Evolutionary conservation across 2,329 filamentous ascomycete species (phyloP), one percentile per base, ranked within the genome.

Genomic region (Ciborinia camelliae): DNA sequence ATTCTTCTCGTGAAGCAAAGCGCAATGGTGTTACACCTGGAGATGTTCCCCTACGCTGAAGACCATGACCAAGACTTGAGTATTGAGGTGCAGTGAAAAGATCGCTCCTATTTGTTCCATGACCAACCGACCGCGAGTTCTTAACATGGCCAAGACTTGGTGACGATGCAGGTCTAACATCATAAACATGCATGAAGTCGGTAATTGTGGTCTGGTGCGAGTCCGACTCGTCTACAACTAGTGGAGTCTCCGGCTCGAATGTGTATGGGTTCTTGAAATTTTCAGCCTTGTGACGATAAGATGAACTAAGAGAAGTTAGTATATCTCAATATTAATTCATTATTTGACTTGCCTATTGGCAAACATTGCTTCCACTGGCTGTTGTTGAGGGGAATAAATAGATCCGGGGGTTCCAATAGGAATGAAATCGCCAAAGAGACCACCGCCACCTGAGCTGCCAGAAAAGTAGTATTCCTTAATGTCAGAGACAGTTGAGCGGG

Each of bases 211-310:
- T 71, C 50, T 71, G 68, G 48, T 60, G 69, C 15, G 55, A 43
- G 48, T 60, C 68, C 15, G 55, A 43, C 15, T 65, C 50, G 43
- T 65, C 39, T 18, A 65, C 26, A 52, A 64, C 52, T 15, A 67
- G 69, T n/a, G 72, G 68, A 10, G 66, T 67, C n/a, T 65, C 63
- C 15, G 71, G 70, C 57, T 75, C 73, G 45, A 75, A 74, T 35
- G 51, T 43, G 43, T 71, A 69, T 32, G 66, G 69, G 45, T 69
- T 68, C 30, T 20, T 35, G 47, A 54, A 30, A 53, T 51, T 60
- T 39, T 30, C 35, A 35, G 62, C 35, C 18, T 59, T 63, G 50
- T 48, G 57, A 43, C 30, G 30, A n/a, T 51, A 35, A 20, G 30
- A 47, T 41, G 9, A 41, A 55, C 54, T 64, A 47, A 48, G 7